Base-by-base conservation (phyloP, 495 filamentous ascomycete genomes). In the Hapsidospora chrysogenum region DNA sequence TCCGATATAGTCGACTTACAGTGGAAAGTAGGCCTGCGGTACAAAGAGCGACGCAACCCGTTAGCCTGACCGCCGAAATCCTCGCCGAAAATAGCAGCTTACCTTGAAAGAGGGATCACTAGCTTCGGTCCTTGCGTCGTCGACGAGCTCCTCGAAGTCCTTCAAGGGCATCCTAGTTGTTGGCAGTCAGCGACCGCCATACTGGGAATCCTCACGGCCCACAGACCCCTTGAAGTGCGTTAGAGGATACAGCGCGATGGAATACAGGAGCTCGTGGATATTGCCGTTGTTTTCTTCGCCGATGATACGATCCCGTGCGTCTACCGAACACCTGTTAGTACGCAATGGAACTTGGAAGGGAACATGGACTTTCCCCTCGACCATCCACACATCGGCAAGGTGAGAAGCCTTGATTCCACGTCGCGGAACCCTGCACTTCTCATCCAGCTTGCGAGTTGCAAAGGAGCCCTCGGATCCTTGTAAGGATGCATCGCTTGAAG, bases 311-410 rank as follows among this genome's bases (percentile, higher is more conserved):
- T 71, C 67, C 40, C 74, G 64, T 33, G 62, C 57, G 38, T 72
- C 79, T 85, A 42, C 35, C 40, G 32, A 16, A 22, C 30, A 27
- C 13, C 9, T 20, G 18, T 40, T n/a, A 37, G 29, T 19, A 19
- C 21, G 17, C 29, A 13, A n/a, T n/a, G n/a, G n/a, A n/a, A n/a
- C n/a, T n/a, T n/a, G n/a, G n/a, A n/a, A n/a, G n/a, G n/a, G n/a
- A n/a, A n/a, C n/a, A n/a, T n/a, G n/a, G 18, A 37, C 67, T 44
- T 61, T 85, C 82, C 69, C 42, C 47, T 72, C 17, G 79, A 66
- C 83, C 83, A 92, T 15, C 61, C 73, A 49, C 75, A 82, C 45
- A 85, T 63, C 31, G 76, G 81, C 27, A 87, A 54, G 22, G 64
- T 72, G 34, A 87, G 69, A 71, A 85, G 57, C 60, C 39, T 52